A percentile compares a stretch with the other conserved stretches of the same genome.
Evolutionary conservation across 345 rosid species (phyloP).

Genomic region (Euphorbia peplus): DNA sequence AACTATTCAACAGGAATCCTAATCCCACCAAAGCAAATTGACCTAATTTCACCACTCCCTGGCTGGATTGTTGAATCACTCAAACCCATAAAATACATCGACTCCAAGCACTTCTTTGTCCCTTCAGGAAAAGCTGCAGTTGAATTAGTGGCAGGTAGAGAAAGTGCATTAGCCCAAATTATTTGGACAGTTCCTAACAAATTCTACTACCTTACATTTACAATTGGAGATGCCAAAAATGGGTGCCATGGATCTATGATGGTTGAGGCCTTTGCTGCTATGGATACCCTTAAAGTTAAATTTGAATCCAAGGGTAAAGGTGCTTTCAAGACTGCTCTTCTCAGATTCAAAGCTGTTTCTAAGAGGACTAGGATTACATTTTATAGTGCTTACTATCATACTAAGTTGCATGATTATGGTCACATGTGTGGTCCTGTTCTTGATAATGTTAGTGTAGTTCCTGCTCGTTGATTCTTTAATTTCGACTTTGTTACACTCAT

Average conservation of each 20-base stretch:
- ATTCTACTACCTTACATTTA: constrained; percentile 52
- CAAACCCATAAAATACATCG: constrained; percentile 75
- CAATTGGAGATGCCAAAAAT: constrained; percentile 69
- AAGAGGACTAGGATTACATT: constrained; percentile 66
- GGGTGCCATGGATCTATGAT: constrained; percentile 80
- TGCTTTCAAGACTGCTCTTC: constrained; percentile 38
- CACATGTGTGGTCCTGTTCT: constrained; percentile 86
- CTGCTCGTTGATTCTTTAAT: background rate
- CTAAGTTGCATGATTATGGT: constrained; percentile 63
- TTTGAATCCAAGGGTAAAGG: constrained; percentile 56
- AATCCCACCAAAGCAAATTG: constrained; percentile 51
- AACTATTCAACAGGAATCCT: constrained; percentile 82
- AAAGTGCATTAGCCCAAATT: constrained; percentile 78
- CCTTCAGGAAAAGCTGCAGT: constrained; percentile 57
- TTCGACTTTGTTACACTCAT: too few relatives aligned
- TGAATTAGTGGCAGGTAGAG: constrained; percentile 75
- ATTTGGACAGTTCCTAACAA: constrained; percentile 49
- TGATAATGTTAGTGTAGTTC: constrained; percentile 55
- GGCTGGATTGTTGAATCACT: constrained; percentile 90
- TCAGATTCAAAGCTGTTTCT: constrained; percentile 45
- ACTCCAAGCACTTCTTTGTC: constrained; percentile 59
- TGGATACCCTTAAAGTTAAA: constrained; percentile 34
- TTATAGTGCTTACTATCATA: constrained; percentile 68
- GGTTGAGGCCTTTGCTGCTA: constrained; percentile 71
- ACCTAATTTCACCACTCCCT: constrained; percentile 64